These are phyloP conservation scores for Botrytis aclada DNA, from an alignment of 2,329 filamentous ascomycete species.

Conservation along the genomic window DNA sequence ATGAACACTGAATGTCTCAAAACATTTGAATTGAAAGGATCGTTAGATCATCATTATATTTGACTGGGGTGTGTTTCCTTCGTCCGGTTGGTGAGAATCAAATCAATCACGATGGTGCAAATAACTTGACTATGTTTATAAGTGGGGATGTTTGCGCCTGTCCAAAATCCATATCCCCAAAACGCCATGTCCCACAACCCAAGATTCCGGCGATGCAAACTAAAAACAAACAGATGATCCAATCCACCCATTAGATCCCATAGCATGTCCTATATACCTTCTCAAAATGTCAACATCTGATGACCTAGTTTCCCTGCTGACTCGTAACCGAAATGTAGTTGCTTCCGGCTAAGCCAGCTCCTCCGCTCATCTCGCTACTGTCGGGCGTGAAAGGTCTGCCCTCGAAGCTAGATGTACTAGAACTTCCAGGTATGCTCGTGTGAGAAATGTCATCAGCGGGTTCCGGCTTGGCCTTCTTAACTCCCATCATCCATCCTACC, in stretches of 20 bases:
- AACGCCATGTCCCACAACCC: background rate
- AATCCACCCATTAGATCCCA: background rate
- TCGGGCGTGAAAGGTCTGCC: constrained; percentile 25
- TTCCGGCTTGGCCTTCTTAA: constrained; percentile 50
- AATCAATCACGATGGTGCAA: background rate
- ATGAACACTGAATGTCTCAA: background rate
- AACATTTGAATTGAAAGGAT: background rate
- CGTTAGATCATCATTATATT: background rate
- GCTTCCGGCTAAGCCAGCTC: constrained; percentile 28
- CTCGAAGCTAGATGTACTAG: constrained; percentile 15
- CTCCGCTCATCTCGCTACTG: constrained; percentile 18
- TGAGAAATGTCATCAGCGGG: constrained; percentile 4
- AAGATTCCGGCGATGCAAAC: background rate
- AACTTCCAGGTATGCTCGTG: background rate
- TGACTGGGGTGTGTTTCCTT: background rate
- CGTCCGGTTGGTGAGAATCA: background rate
- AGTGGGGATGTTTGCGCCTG: background rate
- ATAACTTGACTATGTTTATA: background rate
- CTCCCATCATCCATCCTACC: constrained; percentile 92
- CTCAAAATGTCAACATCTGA: background rate
- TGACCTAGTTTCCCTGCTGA: background rate
- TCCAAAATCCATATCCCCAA: background rate
- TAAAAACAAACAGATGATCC: background rate
- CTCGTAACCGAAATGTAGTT: constrained; percentile 31
- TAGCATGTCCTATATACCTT: background rate